These are phyloP conservation scores for Gossypium schwendimanii DNA, from an alignment of 441 rosid species.

Conservation along the genomic window DNA sequence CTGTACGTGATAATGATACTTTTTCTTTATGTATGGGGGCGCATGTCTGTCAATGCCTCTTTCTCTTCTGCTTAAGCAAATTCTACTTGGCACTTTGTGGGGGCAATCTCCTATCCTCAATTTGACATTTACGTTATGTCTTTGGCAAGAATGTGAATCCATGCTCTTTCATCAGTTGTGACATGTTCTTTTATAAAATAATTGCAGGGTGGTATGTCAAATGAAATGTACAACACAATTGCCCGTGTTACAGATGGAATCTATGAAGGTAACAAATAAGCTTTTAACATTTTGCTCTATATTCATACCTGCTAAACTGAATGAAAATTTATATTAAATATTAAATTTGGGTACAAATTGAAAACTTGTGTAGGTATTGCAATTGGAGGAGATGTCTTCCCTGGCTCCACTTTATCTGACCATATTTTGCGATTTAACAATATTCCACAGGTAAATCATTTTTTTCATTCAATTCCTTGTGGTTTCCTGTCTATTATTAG, in stretches of 20 bases:
- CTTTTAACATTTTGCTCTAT: constrained; percentile 8
- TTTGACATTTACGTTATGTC: background rate
- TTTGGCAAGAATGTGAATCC: background rate
- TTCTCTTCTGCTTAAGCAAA: constrained; percentile 5
- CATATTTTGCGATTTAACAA: constrained; percentile 86
- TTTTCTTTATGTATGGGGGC: background rate
- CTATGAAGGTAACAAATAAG: constrained; percentile 57
- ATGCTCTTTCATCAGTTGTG: background rate
- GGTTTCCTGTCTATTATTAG: background rate
- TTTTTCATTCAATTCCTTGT: background rate
- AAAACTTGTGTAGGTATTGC: constrained; percentile 61
- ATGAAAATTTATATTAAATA: constrained; percentile 10
- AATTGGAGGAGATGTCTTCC: constrained; percentile 96
- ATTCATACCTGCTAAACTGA: constrained; percentile 3
- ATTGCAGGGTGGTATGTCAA: constrained; percentile 92
- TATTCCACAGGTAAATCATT: constrained; percentile 68
- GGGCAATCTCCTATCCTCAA: background rate
- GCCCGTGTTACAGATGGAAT: constrained; percentile 94
- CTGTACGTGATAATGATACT: constrained; percentile 46
- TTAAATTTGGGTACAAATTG: constrained; percentile 11
- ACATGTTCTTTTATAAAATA: constrained; percentile 14
- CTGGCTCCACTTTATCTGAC: constrained; percentile 89
- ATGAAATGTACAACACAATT: constrained; percentile 81
- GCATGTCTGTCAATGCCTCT: background rate
- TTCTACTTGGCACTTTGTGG: background rate